Evolutionary conservation across 2,329 filamentous ascomycete species (phyloP), one percentile per base, ranked within the genome.

Genomic region (Stemphylium vesicarium): DNA sequence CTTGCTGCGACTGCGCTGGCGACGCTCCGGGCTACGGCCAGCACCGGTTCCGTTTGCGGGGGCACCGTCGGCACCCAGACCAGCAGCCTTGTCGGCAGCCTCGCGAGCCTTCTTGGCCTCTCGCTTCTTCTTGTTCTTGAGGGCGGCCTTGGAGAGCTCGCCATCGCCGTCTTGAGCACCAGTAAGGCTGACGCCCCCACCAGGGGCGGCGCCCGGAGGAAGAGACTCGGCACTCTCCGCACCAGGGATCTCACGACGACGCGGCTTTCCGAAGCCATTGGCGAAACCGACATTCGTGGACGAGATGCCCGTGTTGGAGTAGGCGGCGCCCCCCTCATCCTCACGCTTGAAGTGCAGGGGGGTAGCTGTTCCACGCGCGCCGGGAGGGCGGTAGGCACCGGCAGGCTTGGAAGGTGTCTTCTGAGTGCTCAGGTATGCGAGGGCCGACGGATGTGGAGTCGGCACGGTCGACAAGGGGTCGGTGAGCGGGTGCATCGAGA

Each of bases 61-160:
- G 38, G 60, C 64, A 2, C 68, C 69, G 20, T 75, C 73, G 26
- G 70, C 68, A 33, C 60, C 65, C 13, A 77, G 61, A 29, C 68
- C 65, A 15, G 69, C 70, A 7, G 71, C 70, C 59, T 73, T 76
- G 44, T 85, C 86, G 15, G 91, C 90, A 5, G 82, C 84, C 41
- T 95, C 92, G 73, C 93, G 95, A 46, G 85, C 85, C 79, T 97
- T 98, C 83, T 96, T 97, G 64, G 91, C 91, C 65, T 91, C 88
- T 40, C 95, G 86, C 85, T 98, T 98, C 86, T 98, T 98, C 86
- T 98, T 98, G 80, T 97, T 97, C 84, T 97, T 97, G 66, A 91
- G 81, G 11, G 90, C 92, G 49, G 89, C 86, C 80, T 95, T 96
- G 59, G 90, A 93, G 58, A 95, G 75, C 65, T 84, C 88, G 65